phyloP scores from a whole-genome alignment of 192 early-diverging fungal genomes.

The Umbelopsis vinacea region DNA sequence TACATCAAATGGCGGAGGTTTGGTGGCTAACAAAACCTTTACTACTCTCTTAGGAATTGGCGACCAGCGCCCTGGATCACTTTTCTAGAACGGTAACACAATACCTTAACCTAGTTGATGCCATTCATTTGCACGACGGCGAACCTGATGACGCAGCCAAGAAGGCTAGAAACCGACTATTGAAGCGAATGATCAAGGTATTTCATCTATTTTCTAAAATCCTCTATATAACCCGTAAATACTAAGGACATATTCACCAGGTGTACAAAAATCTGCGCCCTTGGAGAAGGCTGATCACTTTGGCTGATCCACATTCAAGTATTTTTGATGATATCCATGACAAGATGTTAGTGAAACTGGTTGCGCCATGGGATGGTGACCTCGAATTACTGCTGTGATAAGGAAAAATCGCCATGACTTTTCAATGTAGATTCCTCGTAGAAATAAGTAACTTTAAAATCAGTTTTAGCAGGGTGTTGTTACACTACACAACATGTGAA shows the following conservation, averaged over 20 bases:
- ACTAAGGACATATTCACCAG: not conserved
- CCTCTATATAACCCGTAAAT: not conserved
- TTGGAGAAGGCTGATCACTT: constrained; percentile 3
- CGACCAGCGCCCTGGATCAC: constrained; percentile 18
- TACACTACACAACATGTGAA: not conserved
- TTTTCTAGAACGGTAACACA: constrained; percentile 22
- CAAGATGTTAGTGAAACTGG: not conserved
- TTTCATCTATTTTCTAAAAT: not conserved
- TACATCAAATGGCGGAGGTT: not conserved
- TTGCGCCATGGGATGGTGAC: not conserved
- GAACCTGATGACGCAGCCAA: not conserved
- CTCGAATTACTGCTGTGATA: not conserved
- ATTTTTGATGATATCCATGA: not conserved
- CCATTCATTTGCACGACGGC: not conserved
- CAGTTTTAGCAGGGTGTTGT: too few species aligned
- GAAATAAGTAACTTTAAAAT: not conserved
- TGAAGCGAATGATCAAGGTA: constrained; percentile 37
- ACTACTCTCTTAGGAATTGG: not conserved
- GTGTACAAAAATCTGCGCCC: constrained; percentile 8
- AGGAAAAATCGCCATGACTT: not conserved
- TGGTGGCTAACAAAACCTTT: not conserved
- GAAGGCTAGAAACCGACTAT: constrained; percentile 32
- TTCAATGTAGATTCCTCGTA: not conserved
- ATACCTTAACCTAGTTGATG: constrained; percentile 30
- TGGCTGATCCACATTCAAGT: not conserved